Conservation (phyloP, 768 basidiomycete species). For the Phlebiopsis flavidoalba region DNA sequence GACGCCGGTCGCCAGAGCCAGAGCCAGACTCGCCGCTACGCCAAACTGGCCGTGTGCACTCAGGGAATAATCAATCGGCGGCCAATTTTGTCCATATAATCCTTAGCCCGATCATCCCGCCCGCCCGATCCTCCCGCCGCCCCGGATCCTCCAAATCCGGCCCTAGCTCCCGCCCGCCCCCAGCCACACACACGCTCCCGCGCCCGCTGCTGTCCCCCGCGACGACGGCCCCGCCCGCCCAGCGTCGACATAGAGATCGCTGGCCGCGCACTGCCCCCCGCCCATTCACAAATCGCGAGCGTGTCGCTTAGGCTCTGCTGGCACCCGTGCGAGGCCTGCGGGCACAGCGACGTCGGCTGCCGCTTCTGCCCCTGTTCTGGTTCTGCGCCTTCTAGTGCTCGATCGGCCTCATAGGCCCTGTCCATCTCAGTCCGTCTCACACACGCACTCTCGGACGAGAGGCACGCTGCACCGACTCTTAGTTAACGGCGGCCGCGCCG, state of each 20-base stretch:
- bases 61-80: background rate
- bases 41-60: too few species aligned
- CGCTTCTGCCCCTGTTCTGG: background rate
- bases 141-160: background rate
- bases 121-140: background rate
- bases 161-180: background rate
- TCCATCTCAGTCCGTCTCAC: too few species aligned
- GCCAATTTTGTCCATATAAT: conserved; percentile 4
- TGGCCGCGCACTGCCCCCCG: background rate
- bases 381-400: background rate
- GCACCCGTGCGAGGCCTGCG: background rate
- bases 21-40: too few species aligned
- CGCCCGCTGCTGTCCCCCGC: background rate
- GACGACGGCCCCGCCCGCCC: too few species aligned
- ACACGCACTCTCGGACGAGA: too few species aligned
- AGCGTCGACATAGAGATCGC: background rate
- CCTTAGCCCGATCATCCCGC: background rate
- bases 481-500: background rate
- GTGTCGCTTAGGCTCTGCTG: background rate
- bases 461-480: background rate
- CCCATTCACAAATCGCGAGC: background rate
- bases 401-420: background rate
- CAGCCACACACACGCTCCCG: too few species aligned
- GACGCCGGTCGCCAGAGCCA: background rate
- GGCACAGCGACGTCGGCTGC: background rate